Evolutionary conservation across 2,329 filamentous ascomycete genomes (phyloP), one percentile per base, ranked within the genome.

Genomic region (Ophiostoma perfectum): DNA sequence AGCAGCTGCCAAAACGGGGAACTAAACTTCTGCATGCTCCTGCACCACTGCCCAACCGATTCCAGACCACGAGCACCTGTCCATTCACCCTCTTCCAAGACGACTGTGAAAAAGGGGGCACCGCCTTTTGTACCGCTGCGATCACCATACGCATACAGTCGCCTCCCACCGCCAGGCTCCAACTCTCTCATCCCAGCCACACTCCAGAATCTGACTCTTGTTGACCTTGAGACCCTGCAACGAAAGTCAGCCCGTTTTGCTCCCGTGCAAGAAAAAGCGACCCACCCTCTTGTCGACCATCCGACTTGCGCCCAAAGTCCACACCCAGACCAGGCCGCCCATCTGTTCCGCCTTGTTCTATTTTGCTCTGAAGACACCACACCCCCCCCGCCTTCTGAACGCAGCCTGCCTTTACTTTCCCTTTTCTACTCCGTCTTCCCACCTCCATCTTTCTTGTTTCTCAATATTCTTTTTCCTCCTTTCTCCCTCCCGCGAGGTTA

Each of bases 41-140:
- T 69, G 68, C 68, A 69, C 44, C 65, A 69, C 68, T 66, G 68
- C 68, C 68, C 68, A 69, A 69, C 60, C 39, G 12, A 63, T 12
- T 5, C 16, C 27, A 60, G 27, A 60, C 55, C 27, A 55, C 27
- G 18, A 9, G 49, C 18, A 55, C 27, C 49, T 55, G 18, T 18
- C 49, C 49, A 55, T 55, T 27, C 49, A 7, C 9, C 8, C 11
- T 55, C n/a, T 55, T n/a, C 49, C 49, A 27, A 55, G 49, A 55
- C 49, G 27, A 55, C 49, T 27, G 49, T 55, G n/a, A 18, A 55
- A 55, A 9, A 7, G 27, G n/a, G 18, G 47, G 49, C 49, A 55
- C 49, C 49, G 49, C 49, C 49, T 55, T 18, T 55, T 55, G 49
- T 55, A 55, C 49, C 49, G n/a, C 49, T 55, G 49, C 49, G 18